Conservation (phyloP, 2,329 filamentous ascomycete species). For the Botryotinia convoluta region DNA sequence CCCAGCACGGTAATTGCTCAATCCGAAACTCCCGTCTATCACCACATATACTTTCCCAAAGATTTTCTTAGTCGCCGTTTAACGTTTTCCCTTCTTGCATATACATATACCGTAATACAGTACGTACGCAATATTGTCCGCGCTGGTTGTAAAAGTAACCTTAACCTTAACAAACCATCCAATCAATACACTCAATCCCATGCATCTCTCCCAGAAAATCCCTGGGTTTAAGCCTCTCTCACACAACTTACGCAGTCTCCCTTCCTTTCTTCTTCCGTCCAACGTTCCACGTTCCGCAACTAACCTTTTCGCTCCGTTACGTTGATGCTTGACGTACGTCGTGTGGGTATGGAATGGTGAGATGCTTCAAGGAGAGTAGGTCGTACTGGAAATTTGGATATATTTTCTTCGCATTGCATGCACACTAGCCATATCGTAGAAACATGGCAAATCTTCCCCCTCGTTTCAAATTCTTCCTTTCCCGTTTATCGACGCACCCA, state of each 20-base stretch:
- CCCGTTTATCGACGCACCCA: slow-evolving; percentile 1
- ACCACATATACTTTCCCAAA: not conserved
- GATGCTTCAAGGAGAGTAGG: not conserved
- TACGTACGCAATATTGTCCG: not conserved
- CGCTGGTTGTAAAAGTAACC: not conserved
- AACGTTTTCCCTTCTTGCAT: slow-evolving; percentile 14
- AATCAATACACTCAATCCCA: not conserved
- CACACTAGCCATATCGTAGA: not conserved
- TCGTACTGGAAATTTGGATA: not conserved
- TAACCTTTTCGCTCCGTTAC: not conserved
- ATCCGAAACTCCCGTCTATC: not conserved
- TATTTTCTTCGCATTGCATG: not conserved
- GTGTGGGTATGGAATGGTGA: not conserved
- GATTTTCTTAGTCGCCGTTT: slow-evolving; percentile 13
- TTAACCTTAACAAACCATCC: not conserved
- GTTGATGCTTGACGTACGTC: not conserved
- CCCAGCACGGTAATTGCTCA: not conserved
- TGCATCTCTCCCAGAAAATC: too few relatives aligned
- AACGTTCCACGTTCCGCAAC: slow-evolving; percentile 14
- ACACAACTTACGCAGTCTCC: slow-evolving; percentile 3
- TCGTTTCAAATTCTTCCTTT: slow-evolving; percentile 13
- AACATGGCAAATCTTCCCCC: slow-evolving; percentile 15
- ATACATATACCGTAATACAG: not conserved
- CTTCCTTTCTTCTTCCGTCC: slow-evolving; percentile 9
- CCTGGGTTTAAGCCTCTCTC: not conserved